A percentile compares a stretch with the other conserved stretches of the same genome.
Evolutionary conservation across 805 yeast genomes (phyloP).

Genomic region (Wickerhamiella qilinensis): DNA sequence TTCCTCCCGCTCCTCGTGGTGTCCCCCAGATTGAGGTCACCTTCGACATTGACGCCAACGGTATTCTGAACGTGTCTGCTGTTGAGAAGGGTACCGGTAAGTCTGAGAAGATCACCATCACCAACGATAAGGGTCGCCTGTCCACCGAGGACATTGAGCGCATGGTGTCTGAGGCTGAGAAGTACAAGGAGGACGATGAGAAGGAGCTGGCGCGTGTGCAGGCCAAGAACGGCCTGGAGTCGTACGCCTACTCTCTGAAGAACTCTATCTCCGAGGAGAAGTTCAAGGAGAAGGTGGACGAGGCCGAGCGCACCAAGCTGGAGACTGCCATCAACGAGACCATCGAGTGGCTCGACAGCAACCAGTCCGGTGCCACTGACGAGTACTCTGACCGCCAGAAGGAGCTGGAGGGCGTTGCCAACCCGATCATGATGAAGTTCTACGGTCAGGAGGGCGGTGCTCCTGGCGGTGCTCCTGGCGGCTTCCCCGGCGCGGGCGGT

Average conservation of each 20-base stretch:
- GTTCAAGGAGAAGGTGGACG: slow-evolving; percentile 50
- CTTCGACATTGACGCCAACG: slow-evolving; percentile 92
- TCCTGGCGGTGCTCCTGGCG: slow-evolving; percentile 59
- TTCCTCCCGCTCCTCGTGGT: slow-evolving; percentile 98
- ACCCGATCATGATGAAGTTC: slow-evolving; percentile 94
- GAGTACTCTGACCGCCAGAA: slow-evolving; percentile 87
- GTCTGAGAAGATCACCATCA: slow-evolving; percentile 90
- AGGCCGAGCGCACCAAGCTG: slow-evolving; percentile 17
- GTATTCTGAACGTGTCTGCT: slow-evolving; percentile 91
- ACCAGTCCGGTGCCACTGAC: slow-evolving; percentile 62
- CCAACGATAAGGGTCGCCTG: slow-evolving; percentile 97
- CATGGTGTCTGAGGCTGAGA: slow-evolving; percentile 96
- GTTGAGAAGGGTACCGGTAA: slow-evolving; percentile 98
- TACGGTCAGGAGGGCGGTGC: slow-evolving; percentile 74
- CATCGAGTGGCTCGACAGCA: slow-evolving; percentile 67
- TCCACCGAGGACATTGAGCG: slow-evolving; percentile 95
- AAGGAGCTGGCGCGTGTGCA: slow-evolving; percentile 83
- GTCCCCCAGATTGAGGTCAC: slow-evolving; percentile 97
- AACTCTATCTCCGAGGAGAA: slow-evolving; percentile 57
- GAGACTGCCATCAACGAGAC: slow-evolving; percentile 19
- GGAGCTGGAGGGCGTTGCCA: slow-evolving; percentile 87
- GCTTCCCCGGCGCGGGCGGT: slow-evolving; percentile 33
- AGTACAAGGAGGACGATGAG: slow-evolving; percentile 93
- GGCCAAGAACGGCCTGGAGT: slow-evolving; percentile 90
- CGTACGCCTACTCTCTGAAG: slow-evolving; percentile 88